phyloP scores from a whole-genome alignment of 2,329 filamentous ascomycete genomes.

The Hypoxylon sp. region DNA sequence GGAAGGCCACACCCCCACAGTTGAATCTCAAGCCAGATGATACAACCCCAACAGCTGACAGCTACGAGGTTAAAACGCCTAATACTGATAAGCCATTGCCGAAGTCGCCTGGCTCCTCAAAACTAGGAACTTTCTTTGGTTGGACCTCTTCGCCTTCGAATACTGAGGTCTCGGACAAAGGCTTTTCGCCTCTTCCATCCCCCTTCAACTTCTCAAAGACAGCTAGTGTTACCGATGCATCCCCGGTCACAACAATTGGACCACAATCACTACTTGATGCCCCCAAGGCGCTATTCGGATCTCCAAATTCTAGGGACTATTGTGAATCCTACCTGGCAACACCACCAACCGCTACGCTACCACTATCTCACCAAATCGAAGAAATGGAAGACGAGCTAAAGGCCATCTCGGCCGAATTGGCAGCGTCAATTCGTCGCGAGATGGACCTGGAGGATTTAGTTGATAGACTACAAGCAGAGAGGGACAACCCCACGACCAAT shows the following conservation, averaged over 20 bases:
- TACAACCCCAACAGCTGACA: constrained; percentile 50
- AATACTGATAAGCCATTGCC: constrained; percentile 69
- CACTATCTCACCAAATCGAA: constrained; percentile 73
- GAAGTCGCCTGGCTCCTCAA: constrained; percentile 66
- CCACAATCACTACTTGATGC: constrained; percentile 57
- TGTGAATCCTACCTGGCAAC: constrained; percentile 67
- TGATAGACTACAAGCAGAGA: constrained; percentile 87
- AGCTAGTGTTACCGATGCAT: constrained; percentile 59
- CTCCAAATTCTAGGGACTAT: constrained; percentile 63
- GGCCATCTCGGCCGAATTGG: constrained; percentile 92
- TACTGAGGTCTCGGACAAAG: constrained; percentile 67
- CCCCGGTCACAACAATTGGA: constrained; percentile 58
- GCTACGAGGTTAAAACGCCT: constrained; percentile 54
- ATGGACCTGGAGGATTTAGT: constrained; percentile 97
- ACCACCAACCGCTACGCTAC: constrained; percentile 59
- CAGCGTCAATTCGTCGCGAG: constrained; percentile 91
- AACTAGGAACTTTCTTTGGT: constrained; percentile 68
- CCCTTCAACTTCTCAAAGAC: constrained; percentile 62
- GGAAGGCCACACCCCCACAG: constrained; percentile 67
- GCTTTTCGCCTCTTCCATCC: constrained; percentile 65
- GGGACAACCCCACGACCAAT: constrained; percentile 68
- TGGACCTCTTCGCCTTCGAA: constrained; percentile 66
- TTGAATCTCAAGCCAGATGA: constrained; percentile 65
- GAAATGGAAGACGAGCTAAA: constrained; percentile 96
- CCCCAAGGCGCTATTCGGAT: constrained; percentile 59